phyloP scores from a whole-genome alignment of 305 asterid genomes.

The Plantago rigida region DNA sequence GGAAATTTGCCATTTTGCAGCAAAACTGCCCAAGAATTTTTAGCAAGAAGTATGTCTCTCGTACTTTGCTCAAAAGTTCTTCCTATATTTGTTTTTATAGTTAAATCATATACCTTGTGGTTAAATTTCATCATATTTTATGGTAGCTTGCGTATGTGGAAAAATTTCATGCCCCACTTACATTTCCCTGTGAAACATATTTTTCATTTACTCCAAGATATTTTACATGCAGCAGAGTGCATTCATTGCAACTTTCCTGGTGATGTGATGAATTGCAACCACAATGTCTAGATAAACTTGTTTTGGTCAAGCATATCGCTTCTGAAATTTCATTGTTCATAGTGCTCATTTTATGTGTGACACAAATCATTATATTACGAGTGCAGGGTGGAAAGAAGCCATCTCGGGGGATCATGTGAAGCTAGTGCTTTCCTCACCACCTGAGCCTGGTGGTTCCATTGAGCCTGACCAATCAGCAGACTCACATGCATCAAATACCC shows the following conservation, averaged over 20 bases:
- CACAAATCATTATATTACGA: not conserved
- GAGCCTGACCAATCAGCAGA: constrained; percentile 22
- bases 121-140: not conserved
- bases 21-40: constrained; percentile 59
- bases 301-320: too few relatives aligned
- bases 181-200: constrained; percentile 1
- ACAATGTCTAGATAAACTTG: too few relatives aligned
- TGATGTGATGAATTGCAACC: too few relatives aligned
- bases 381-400: constrained; percentile 82
- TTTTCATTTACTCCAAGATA: not conserved
- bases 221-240: not conserved
- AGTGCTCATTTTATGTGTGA: not conserved
- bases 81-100: too few relatives aligned
- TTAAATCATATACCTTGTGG: too few relatives aligned
- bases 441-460: constrained; percentile 31
- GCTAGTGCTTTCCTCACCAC: constrained; percentile 42
- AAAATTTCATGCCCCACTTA: not conserved
- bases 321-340: constrained; percentile 1
- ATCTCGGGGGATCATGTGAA: constrained; percentile 56
- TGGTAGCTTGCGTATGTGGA: not conserved
- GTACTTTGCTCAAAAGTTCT: too few relatives aligned
- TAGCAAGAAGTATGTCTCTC: constrained; percentile 49
- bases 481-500: constrained; percentile 29
- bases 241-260: too few relatives aligned
- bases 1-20: constrained; percentile 31